phyloP scores from a whole-genome alignment of 1,284 basidiomycete genomes.

The Polyporus tsugae region DNA sequence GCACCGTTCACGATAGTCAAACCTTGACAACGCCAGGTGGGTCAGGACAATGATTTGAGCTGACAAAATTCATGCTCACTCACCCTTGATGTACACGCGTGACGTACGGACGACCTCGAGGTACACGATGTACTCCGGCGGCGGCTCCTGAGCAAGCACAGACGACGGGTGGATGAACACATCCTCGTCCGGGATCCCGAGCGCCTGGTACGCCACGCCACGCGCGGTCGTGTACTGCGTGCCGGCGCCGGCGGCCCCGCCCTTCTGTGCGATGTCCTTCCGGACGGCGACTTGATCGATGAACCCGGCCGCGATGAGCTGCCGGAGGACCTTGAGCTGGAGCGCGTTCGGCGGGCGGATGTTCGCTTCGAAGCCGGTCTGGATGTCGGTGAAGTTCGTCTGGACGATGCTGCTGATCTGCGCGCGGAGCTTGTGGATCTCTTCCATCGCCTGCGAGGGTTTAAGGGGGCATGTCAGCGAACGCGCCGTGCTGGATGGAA shows the following conservation, averaged over 20 bases:
- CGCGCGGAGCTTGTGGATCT: conserved; percentile 95
- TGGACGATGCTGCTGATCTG: conserved; percentile 89
- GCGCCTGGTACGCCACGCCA: conserved; percentile 85
- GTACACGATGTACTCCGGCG: conserved; percentile 91
- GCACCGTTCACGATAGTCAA: conserved; percentile 88
- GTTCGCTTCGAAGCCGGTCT: conserved; percentile 66
- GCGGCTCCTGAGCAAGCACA: conserved; percentile 71
- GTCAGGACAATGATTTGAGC: conserved; percentile 5
- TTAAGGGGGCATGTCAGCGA: neutral
- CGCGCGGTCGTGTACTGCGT: conserved; percentile 79
- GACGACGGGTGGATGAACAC: conserved; percentile 95
- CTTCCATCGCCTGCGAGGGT: conserved; percentile 88
- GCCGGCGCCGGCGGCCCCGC: conserved; percentile 51
- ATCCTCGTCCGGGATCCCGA: conserved; percentile 85
- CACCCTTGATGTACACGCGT: conserved; percentile 86
- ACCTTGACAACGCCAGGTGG: conserved; percentile 49
- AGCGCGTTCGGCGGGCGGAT: conserved; percentile 76
- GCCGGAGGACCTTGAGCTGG: conserved; percentile 91
- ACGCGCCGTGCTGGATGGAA: neutral
- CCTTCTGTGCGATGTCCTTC: conserved; percentile 80
- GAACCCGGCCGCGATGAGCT: conserved; percentile 90
- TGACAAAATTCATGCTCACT: conserved; percentile 2
- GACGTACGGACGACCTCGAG: conserved; percentile 83
- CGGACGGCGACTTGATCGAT: conserved; percentile 97
- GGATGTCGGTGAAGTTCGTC: conserved; percentile 69